Base-by-base conservation (phyloP, 441 rosid genomes). In the Populus tomentosa region DNA sequence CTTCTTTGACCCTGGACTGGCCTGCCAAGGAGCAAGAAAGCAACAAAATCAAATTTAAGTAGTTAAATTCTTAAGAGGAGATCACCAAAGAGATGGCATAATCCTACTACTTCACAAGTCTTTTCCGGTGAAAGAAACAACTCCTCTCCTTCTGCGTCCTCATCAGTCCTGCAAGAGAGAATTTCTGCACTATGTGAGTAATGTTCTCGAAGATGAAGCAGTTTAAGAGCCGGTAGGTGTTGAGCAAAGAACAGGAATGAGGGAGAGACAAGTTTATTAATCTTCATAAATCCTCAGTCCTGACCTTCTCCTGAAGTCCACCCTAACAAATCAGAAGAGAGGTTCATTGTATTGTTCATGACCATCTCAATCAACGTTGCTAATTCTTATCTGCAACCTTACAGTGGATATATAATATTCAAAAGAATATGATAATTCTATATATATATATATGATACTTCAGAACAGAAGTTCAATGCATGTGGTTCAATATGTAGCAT, bases 101-200 rank as follows among this genome's bases (percentile, higher is more conserved):
- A 67, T 38, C 84, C 85, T 84, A 89, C 91, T 5, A 30, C 72
- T 68, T 85, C 72, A 23, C 63, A 67, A 77, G 73, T 78, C 70
- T 69, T 16, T 40, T 73, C 71, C 65, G 77, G 86, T 13, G 82
- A 67, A 63, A 82, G 84, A 87, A 89, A 87, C 61, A 89, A 56
- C 50, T 84, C 81, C 71, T 87, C 91, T 28, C 85, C 86, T 71
- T 82, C 84, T 20, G 91, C 87, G 78, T 87, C 90, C 63, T 82
- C 82, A 72, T 88, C 89, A 67, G 83, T 83, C 85, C 93, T 89
- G 86, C 79, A 80, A 70, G 53, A 69, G 10, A 38, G 76, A 79
- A 69, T 71, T 46, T 74, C 20, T 28, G 74, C 62, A 30, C 71
- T 61, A 69, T 63, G 56, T 68, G 65, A 75, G 16, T 26, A 75